phyloP scores from a whole-genome alignment of 495 filamentous ascomycete genomes.

The Aspergillus wentii region DNA sequence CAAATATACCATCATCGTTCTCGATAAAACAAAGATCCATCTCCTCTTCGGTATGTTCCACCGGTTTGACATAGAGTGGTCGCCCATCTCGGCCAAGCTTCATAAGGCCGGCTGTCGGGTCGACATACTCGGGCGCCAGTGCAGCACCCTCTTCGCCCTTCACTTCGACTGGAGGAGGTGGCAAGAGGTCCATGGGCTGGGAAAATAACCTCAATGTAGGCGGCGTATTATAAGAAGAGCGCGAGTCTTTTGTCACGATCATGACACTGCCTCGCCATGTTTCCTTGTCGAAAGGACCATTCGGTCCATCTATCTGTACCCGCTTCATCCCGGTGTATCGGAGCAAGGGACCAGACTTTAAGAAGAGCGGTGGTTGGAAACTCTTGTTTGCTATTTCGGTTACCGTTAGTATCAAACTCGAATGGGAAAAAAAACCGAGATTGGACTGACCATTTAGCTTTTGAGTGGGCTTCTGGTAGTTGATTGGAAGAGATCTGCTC shows the following conservation, averaged over 20 bases:
- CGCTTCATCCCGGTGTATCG: conserved; percentile 76
- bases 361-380: conserved; percentile 77
- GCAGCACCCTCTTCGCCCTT: conserved; percentile 52
- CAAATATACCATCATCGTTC: conserved; percentile 77
- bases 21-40: conserved; percentile 71
- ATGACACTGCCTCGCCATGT: conserved; percentile 91
- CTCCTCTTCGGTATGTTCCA: conserved; percentile 71
- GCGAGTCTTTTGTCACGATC: conserved; percentile 82
- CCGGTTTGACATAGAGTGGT: conserved; percentile 76
- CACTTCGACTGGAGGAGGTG: conserved; percentile 70
- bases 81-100: conserved; percentile 77
- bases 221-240: conserved; percentile 72
- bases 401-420: conserved; percentile 14
- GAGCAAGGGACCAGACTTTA: conserved; percentile 86
- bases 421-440: not conserved
- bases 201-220: conserved; percentile 79
- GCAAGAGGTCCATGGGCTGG: conserved; percentile 78
- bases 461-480: conserved; percentile 35
- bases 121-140: conserved; percentile 75
- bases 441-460: conserved; percentile 31
- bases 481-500: conserved; percentile 36
- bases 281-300: conserved; percentile 52
- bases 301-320: conserved; percentile 28
- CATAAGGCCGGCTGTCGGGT: conserved; percentile 80
- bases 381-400: conserved; percentile 47